Percentiles rank a stretch among this genome's conserved stretches.
These are phyloP conservation scores for Russula sp. DNA, from an alignment of 768 basidiomycete genomes.

Conservation along the genomic window DNA sequence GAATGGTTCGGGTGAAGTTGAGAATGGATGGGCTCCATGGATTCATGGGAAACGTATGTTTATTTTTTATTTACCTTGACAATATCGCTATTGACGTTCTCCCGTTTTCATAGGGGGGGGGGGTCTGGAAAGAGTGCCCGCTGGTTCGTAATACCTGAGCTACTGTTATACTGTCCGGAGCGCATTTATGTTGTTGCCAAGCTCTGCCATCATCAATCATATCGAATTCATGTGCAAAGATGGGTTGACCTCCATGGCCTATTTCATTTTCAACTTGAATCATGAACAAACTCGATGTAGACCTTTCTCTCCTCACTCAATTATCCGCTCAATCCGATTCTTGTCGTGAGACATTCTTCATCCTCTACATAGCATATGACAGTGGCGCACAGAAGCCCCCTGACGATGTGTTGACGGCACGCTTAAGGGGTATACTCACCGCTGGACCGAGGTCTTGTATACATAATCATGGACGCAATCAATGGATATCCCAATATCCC, in stretches of 20 bases:
- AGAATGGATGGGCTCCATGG: neutral
- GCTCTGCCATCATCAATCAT: neutral
- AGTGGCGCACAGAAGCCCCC: neutral
- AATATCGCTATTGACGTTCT: neutral
- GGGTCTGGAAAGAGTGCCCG: constrained; percentile 2
- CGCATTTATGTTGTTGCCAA: neutral
- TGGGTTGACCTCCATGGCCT: neutral
- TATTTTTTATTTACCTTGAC: too few relatives aligned
- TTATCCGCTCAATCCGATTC: neutral
- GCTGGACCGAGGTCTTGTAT: neutral
- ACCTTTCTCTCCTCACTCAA: neutral
- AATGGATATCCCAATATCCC: constrained; percentile 1
- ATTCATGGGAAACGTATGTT: constrained; percentile 1
- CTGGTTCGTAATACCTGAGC: neutral
- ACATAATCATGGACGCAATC: neutral
- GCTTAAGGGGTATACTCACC: neutral
- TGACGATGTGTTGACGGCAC: neutral
- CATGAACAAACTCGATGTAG: neutral
- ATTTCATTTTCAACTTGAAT: neutral
- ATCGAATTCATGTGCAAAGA: neutral
- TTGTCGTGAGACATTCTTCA: neutral
- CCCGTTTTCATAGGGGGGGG: neutral
- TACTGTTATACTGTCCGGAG: neutral
- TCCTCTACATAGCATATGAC: neutral
- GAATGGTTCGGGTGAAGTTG: constrained; percentile 2